Evolutionary conservation across 768 basidiomycete genomes (phyloP).

Genomic region (Termitomyces sp.): DNA sequence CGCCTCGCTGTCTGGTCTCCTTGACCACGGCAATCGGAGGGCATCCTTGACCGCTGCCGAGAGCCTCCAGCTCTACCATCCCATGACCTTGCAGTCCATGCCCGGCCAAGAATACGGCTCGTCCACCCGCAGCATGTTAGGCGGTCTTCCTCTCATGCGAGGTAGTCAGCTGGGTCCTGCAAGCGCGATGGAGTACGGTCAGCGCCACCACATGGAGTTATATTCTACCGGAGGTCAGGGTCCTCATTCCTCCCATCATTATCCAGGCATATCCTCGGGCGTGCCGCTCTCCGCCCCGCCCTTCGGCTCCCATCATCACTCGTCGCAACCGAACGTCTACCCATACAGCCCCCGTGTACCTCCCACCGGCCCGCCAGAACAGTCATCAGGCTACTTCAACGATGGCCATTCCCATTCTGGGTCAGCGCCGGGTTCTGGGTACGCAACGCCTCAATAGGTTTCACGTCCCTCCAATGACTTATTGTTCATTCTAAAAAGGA

Average conservation of each 20-base stretch:
- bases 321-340: slow-evolving; percentile 30
- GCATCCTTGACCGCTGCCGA: slow-evolving; percentile 67
- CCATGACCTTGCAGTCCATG: slow-evolving; percentile 70
- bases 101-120: slow-evolving; percentile 40
- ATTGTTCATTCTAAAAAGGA: slow-evolving; percentile 1
- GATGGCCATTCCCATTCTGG: slow-evolving; percentile 35
- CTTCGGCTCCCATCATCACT: slow-evolving; percentile 33
- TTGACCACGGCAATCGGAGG: slow-evolving; percentile 49
- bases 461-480: background rate
- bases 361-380: slow-evolving; percentile 20
- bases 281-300: slow-evolving; percentile 53
- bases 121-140: slow-evolving; percentile 43
- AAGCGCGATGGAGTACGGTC: slow-evolving; percentile 36
- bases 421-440: slow-evolving; percentile 43
- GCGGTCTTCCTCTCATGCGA: slow-evolving; percentile 35
- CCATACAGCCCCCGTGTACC: slow-evolving; percentile 34
- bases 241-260: slow-evolving; percentile 35
- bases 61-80: slow-evolving; percentile 71
- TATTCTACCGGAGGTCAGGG: slow-evolving; percentile 33
- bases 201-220: slow-evolving; percentile 32
- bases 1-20: slow-evolving; percentile 36
- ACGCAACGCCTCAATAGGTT: slow-evolving; percentile 39
- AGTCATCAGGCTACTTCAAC: slow-evolving; percentile 31
- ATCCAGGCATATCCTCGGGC: slow-evolving; percentile 31
- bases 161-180: slow-evolving; percentile 30